These are phyloP conservation scores for Piper longum DNA, from an alignment of 164 flowering plant genomes.

Conservation along the genomic window DNA sequence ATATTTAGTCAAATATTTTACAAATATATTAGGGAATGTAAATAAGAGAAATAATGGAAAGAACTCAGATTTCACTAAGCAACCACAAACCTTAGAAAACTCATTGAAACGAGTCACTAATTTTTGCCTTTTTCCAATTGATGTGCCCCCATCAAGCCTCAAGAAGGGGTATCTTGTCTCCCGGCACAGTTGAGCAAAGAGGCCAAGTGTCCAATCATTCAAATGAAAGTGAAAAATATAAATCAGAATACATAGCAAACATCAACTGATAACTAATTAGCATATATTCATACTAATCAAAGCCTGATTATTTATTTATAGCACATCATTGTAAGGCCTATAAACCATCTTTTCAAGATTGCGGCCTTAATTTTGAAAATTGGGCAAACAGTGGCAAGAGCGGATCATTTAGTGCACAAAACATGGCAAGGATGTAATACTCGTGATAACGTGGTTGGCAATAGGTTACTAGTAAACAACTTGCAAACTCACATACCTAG, in stretches of 20 bases:
- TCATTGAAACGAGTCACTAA: conserved; percentile 83
- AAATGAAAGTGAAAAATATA: background rate
- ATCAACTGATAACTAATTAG: background rate
- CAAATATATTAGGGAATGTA: conserved; percentile 3
- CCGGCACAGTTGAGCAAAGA: conserved; percentile 92
- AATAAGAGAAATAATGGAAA: background rate
- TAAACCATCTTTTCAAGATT: no score
- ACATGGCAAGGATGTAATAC: no score
- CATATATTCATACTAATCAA: background rate
- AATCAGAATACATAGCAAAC: background rate
- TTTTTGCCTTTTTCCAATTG: conserved; percentile 88
- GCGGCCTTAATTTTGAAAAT: no score
- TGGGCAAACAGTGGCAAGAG: no score
- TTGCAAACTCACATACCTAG: no score
- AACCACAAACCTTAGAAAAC: conserved; percentile 46
- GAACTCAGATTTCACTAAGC: background rate
- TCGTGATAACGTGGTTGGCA: no score
- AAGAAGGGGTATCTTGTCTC: conserved; percentile 89
- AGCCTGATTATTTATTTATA: background rate
- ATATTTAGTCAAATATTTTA: background rate
- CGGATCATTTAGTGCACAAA: no score
- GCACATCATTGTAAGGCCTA: background rate
- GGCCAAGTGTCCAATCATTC: conserved; percentile 67
- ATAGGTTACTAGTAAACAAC: no score
- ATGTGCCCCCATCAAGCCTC: conserved; percentile 94